Evolutionary conservation across 192 early-diverging fungal species (phyloP), one percentile per base, ranked within the genome.

Genomic region (Backusella tuberculispora): DNA sequence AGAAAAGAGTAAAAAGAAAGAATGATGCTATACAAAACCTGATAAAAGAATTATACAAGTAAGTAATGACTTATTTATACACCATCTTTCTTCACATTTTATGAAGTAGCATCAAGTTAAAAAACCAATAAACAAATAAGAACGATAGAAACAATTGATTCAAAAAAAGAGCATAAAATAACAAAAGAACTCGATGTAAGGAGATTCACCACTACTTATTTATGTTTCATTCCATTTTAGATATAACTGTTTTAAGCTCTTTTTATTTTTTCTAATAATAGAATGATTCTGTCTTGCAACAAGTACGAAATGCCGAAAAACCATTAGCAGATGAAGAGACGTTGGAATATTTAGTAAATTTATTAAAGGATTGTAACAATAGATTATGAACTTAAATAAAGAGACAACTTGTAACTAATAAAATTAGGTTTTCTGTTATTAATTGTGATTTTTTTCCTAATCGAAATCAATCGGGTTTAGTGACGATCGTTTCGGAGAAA

Each of bases 111-210:
- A 26, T 46, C 24, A 26, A 26, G 26, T 60, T 24, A 26, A 24
- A 43, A 43, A 12, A 21, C 9, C 26, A 19, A 24, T 53, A 8
- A n/a, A 56, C 13, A n/a, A 60, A 43, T 9, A 60, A 60, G 53
- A 60, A 60, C 53, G 26, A 60, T 60, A 13, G 53, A 60, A 26
- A 60, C 5, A 60, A 60, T 60, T 13, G 53, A 60, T 24, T 60
- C 53, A 24, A 19, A 26, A 26, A 60, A 60, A 13, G 53, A 60
- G 53, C 53, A 60, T 60, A 56, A 56, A 56, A 56, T 56, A 56
- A 56, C 53, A 12, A 56, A 24, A 26, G 53, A 56, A 56, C 21
- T 56, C 9, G 53, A 56, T 56, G 53, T 56, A 56, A 56, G 53
- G 2, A 0, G 5, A 9, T 43, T 1, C 9, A 24, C 9, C 10